phyloP scores from a whole-genome alignment of 2,329 filamentous ascomycete species.

The Sphaceloma murrayae region DNA sequence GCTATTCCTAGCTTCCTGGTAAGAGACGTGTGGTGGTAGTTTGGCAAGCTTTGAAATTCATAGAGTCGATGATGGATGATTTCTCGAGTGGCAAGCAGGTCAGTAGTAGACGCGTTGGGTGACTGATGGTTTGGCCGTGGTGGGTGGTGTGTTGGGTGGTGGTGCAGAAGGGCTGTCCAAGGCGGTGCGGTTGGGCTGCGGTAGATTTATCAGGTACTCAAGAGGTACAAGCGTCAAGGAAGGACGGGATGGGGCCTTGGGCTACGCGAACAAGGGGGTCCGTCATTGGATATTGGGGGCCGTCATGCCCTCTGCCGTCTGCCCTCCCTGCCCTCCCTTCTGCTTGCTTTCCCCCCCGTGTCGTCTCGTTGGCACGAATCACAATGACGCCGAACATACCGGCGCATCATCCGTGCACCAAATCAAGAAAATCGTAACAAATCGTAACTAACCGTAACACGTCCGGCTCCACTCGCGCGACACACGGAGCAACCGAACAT shows the following conservation, averaged over 20 bases:
- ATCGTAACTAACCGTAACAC: conserved; percentile 11
- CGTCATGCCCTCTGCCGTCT: background rate
- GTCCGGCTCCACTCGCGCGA: conserved; percentile 7
- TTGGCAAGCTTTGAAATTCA: background rate
- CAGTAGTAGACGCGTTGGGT: background rate
- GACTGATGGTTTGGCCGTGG: too few species aligned
- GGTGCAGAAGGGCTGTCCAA: conserved; percentile 3
- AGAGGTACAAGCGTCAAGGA: background rate
- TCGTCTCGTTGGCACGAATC: conserved; percentile 4
- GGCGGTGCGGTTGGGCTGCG: conserved; percentile 3
- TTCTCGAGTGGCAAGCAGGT: conserved; percentile 6
- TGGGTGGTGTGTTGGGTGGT: too few species aligned
- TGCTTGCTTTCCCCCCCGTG: background rate
- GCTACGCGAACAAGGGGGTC: conserved; percentile 13
- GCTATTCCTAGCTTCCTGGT: background rate
- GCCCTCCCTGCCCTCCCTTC: background rate
- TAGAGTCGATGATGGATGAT: conserved; percentile 3
- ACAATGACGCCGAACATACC: conserved; percentile 15
- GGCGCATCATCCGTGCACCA: conserved; percentile 16
- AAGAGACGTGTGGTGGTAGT: background rate
- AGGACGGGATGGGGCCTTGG: too few species aligned
- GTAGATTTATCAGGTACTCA: conserved; percentile 16
- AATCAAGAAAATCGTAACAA: conserved; percentile 13
- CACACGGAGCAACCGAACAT: too few species aligned
- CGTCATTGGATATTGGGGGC: background rate